phyloP scores from a whole-genome alignment of 108 stramenopile genomes.

The Hondaea fermentalgiana region DNA sequence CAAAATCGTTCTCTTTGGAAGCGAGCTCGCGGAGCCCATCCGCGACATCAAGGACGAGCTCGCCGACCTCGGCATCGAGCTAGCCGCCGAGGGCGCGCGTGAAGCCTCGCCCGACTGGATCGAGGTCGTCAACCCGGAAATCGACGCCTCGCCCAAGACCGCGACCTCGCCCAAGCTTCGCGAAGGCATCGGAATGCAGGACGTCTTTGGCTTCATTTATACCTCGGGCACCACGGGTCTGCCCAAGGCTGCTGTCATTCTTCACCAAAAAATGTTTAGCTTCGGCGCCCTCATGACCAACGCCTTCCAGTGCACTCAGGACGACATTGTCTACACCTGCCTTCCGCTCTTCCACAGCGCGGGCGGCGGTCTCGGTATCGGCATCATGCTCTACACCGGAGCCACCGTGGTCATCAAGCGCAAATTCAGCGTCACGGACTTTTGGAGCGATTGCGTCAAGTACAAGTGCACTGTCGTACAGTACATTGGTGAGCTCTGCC shows the following conservation, averaged over 20 bases:
- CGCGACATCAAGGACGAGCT: neutral
- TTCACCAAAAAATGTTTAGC: conserved; percentile 22
- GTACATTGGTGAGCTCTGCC: conserved; percentile 53
- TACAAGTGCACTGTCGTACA: conserved; percentile 36
- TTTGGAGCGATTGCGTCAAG: conserved; percentile 36
- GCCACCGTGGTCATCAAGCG: conserved; percentile 31
- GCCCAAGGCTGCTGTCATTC: conserved; percentile 42
- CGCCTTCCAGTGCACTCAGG: neutral
- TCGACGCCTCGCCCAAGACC: neutral
- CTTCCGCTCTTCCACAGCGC: conserved; percentile 51
- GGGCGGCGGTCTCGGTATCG: conserved; percentile 39
- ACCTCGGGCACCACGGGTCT: conserved; percentile 47
- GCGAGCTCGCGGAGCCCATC: neutral
- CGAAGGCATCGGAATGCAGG: neutral
- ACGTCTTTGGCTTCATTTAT: conserved; percentile 21
- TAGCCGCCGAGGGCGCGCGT: neutral
- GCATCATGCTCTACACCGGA: conserved; percentile 19
- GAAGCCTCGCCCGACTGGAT: neutral
- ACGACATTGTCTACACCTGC: conserved; percentile 40
- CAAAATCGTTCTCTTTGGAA: conserved; percentile 29
- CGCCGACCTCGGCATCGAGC: neutral
- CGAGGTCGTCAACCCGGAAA: neutral
- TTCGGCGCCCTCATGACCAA: neutral
- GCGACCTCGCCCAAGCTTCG: neutral
- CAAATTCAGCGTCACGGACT: conserved; percentile 38